Conservation (phyloP, 352 stramenopile species). For the Pythium rishiriense region DNA sequence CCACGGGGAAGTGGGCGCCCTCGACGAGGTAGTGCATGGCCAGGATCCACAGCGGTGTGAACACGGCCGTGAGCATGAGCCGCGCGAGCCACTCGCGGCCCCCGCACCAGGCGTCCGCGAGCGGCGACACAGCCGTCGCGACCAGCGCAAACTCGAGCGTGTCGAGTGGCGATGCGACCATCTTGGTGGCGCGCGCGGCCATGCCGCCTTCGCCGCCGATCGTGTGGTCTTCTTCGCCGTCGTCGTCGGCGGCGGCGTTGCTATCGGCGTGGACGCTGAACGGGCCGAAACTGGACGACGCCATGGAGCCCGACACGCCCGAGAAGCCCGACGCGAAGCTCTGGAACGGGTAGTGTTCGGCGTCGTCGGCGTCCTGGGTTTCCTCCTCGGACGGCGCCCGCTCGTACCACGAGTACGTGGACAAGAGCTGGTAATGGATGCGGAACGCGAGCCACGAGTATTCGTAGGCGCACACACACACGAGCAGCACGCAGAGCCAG, state of each 20-base stretch:
- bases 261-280: slow-evolving; percentile 2
- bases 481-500: slow-evolving; percentile 23
- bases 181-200: slow-evolving; percentile 20
- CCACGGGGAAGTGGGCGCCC: slow-evolving; percentile 4
- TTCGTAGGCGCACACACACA: slow-evolving; percentile 25
- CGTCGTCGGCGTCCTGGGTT: slow-evolving; percentile 10
- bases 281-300: not conserved
- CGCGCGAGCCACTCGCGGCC: slow-evolving; percentile 27
- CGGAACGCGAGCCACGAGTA: slow-evolving; percentile 35
- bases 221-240: slow-evolving; percentile 23
- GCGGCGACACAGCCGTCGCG: slow-evolving; percentile 20
- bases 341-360: slow-evolving; percentile 23
- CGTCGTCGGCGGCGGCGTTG: not conserved
- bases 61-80: slow-evolving; percentile 11
- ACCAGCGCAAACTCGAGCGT: slow-evolving; percentile 23
- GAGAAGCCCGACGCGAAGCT: slow-evolving; percentile 24
- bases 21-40: slow-evolving; percentile 14
- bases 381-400: slow-evolving; percentile 18
- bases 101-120: slow-evolving; percentile 23
- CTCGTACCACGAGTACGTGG: slow-evolving; percentile 30
- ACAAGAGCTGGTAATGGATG: slow-evolving; percentile 32
- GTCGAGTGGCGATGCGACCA: slow-evolving; percentile 22
- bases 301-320: slow-evolving; percentile 9
- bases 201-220: slow-evolving; percentile 22
- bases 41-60: slow-evolving; percentile 15